Conservation (phyloP, 1,139 yeast species). For the Pichia sp. region DNA sequence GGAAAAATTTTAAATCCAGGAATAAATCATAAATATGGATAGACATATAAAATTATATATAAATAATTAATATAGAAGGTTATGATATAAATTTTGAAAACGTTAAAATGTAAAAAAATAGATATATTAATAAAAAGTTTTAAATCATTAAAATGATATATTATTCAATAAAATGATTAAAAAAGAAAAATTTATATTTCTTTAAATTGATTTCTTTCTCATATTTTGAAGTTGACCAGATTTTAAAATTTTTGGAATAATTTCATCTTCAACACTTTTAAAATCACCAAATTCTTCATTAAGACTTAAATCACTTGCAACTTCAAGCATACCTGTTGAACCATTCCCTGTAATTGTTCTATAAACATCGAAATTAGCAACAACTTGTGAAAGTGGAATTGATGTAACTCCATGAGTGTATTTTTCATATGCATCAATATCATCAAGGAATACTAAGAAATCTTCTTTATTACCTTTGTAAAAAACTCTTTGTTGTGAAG, state of each 20-base stretch:
- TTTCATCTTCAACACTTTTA: slow-evolving; percentile 31
- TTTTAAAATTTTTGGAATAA: slow-evolving; percentile 47
- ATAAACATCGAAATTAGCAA: slow-evolving; percentile 60
- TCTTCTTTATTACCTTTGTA: slow-evolving; percentile 58
- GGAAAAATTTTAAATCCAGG: slow-evolving; percentile 8
- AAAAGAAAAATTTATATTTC: not conserved
- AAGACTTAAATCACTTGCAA: slow-evolving; percentile 63
- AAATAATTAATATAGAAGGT: not conserved
- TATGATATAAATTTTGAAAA: not conserved
- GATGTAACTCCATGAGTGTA: slow-evolving; percentile 39
- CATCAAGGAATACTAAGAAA: slow-evolving; percentile 60
- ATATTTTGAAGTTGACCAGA: slow-evolving; percentile 41
- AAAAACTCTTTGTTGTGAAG: slow-evolving; percentile 39
- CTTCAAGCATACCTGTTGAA: slow-evolving; percentile 62
- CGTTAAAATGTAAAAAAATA: not conserved
- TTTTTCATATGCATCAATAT: slow-evolving; percentile 41
- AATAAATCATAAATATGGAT: not conserved
- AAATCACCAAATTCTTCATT: slow-evolving; percentile 59
- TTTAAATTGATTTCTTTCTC: slow-evolving; percentile 1
- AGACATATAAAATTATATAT: not conserved
- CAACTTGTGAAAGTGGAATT: slow-evolving; percentile 57
- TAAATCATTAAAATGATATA: not conserved
- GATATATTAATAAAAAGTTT: not conserved
- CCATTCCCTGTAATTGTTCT: slow-evolving; percentile 57
- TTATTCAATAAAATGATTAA: no score